A percentile compares a stretch with the other conserved stretches of the same genome.
Conservation (phyloP, 768 basidiomycete genomes). For the Suillus lakei region DNA sequence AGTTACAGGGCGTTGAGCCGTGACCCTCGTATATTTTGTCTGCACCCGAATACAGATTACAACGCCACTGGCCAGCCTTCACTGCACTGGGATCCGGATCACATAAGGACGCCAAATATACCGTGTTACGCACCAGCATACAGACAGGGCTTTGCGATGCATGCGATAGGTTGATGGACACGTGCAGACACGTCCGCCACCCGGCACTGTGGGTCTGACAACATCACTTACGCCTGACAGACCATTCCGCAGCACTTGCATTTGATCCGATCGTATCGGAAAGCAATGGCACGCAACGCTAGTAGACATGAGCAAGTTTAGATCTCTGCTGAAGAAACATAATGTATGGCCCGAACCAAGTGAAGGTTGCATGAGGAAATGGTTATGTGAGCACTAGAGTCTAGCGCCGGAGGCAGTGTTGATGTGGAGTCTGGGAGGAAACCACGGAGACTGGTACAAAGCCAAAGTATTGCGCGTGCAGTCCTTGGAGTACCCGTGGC, state of each 20-base stretch:
- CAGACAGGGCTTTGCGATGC: neutral
- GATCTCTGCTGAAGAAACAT: neutral
- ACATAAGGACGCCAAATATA: neutral
- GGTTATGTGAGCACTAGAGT: neutral
- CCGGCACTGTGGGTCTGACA: neutral
- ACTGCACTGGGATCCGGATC: neutral
- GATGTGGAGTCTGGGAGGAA: no score
- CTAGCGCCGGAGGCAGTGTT: no score
- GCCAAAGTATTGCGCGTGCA: no score
- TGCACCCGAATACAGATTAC: neutral
- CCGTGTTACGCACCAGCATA: neutral
- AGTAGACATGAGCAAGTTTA: neutral
- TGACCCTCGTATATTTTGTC: neutral
- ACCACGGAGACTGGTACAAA: no score
- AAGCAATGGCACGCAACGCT: neutral
- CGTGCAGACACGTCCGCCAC: neutral
- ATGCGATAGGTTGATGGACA: neutral
- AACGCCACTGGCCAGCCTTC: neutral
- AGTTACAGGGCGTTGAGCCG: neutral
- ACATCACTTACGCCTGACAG: neutral
- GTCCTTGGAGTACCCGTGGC: no score
- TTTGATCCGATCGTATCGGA: neutral
- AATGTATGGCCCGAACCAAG: neutral
- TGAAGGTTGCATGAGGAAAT: neutral
- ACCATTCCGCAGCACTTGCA: neutral